Percentiles rank a stretch among this genome's conserved stretches.
phyloP scores from a whole-genome alignment of 345 rosid species.

The Melaleuca quinquenervia region DNA sequence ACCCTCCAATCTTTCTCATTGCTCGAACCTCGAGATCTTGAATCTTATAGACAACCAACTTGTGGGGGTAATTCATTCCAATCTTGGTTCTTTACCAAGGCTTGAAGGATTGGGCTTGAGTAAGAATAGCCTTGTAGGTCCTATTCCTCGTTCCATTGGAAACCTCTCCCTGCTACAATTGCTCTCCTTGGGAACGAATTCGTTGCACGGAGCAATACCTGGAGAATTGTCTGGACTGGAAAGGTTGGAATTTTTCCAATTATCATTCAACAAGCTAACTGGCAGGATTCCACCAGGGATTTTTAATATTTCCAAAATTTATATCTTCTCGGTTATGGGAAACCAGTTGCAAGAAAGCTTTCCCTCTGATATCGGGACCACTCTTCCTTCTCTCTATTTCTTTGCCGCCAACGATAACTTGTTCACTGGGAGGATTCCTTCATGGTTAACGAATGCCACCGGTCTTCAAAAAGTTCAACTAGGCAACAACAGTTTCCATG shows the following conservation, averaged over 20 bases:
- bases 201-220: neutral
- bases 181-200: fast-evolving
- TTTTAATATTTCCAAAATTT: neutral
- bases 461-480: neutral
- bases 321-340: fast-evolving
- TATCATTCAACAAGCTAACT: neutral
- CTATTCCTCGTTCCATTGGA: neutral
- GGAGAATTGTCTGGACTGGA: neutral
- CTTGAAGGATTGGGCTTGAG: neutral
- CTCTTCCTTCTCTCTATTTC: neutral
- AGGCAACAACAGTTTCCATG: too few relatives aligned
- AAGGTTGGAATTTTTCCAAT: neutral
- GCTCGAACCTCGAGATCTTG: neutral
- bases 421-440: neutral
- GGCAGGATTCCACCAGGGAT: neutral
- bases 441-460: neutral
- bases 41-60: neutral
- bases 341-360: neutral
- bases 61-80: neutral
- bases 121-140: neutral
- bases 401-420: neutral
- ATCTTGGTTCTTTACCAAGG: neutral
- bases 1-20: neutral
- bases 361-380: neutral
- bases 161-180: neutral